These are phyloP conservation scores for Lentinus tigrinus DNA, from an alignment of 768 basidiomycete genomes.

Conservation along the genomic window DNA sequence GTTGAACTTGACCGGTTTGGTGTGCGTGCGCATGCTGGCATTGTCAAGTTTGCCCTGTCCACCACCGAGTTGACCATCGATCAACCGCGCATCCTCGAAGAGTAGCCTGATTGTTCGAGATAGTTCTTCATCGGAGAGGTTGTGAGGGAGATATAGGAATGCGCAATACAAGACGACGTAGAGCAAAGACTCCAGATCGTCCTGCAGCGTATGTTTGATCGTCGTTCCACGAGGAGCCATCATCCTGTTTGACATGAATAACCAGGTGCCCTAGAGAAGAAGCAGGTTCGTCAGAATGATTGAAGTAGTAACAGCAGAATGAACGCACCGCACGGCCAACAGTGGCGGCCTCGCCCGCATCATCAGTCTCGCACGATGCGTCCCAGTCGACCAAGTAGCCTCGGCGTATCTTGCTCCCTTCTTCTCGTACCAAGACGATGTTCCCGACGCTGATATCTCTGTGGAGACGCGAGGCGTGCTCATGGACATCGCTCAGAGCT, in stretches of 20 bases:
- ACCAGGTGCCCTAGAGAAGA: constrained; percentile 15
- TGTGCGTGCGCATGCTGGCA: neutral
- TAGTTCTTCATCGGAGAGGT: neutral
- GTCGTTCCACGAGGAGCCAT: neutral
- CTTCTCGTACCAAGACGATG: constrained; percentile 2
- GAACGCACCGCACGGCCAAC: neutral
- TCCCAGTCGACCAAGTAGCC: constrained; percentile 14
- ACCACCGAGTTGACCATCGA: neutral
- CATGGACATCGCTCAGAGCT: constrained; percentile 3
- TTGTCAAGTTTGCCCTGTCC: neutral
- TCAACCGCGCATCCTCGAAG: neutral
- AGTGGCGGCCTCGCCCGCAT: neutral
- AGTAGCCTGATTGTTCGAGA: neutral
- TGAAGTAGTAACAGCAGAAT: too few relatives aligned
- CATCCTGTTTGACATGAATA: constrained; percentile 3
- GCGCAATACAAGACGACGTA: constrained; percentile 10
- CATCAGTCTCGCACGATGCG: neutral
- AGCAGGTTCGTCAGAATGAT: too few relatives aligned
- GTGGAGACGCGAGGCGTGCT: neutral
- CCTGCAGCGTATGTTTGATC: neutral
- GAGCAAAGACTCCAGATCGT: constrained; percentile 15
- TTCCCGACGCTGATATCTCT: constrained; percentile 12
- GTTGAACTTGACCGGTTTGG: neutral
- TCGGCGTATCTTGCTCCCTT: neutral
- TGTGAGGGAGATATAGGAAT: neutral